Percentiles rank a stretch among this genome's conserved stretches.
phyloP scores from a whole-genome alignment of 345 rosid species.

The Camelina laxa region DNA sequence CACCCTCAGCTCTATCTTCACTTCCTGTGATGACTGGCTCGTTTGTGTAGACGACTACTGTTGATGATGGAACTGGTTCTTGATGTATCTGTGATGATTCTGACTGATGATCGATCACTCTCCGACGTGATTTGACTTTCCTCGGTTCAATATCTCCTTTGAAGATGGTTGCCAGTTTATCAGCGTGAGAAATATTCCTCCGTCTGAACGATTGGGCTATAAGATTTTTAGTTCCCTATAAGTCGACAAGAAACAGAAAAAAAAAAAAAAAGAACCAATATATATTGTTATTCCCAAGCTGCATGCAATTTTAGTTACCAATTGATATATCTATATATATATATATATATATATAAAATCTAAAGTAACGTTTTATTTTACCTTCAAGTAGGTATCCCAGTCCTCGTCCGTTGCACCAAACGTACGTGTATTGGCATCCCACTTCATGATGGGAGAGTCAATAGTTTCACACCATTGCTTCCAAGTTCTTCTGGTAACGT shows the following conservation, averaged over 20 bases:
- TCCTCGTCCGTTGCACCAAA: neutral
- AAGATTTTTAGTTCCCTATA: neutral
- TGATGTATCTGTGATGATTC: too few relatives aligned
- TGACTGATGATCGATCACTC: too few relatives aligned
- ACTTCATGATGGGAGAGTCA: neutral
- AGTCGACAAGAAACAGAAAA: neutral
- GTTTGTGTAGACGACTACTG: neutral
- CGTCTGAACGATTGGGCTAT: neutral
- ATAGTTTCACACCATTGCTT: neutral
- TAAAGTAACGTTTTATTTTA: neutral
- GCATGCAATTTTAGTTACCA: too few relatives aligned
- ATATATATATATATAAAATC: neutral
- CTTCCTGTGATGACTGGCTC: too few relatives aligned
- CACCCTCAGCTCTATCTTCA: neutral
- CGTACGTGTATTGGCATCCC: neutral
- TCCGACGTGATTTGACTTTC: too few relatives aligned
- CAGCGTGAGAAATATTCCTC: neutral
- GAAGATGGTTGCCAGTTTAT: neutral
- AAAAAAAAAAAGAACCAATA: too few relatives aligned
- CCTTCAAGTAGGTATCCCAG: neutral
- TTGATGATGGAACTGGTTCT: neutral
- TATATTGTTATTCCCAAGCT: too few relatives aligned
- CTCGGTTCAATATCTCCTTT: neutral
- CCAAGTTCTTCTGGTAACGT: neutral
- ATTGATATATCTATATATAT: neutral